Conservation (phyloP, 306 rosid species). For the Vigna radiata region DNA sequence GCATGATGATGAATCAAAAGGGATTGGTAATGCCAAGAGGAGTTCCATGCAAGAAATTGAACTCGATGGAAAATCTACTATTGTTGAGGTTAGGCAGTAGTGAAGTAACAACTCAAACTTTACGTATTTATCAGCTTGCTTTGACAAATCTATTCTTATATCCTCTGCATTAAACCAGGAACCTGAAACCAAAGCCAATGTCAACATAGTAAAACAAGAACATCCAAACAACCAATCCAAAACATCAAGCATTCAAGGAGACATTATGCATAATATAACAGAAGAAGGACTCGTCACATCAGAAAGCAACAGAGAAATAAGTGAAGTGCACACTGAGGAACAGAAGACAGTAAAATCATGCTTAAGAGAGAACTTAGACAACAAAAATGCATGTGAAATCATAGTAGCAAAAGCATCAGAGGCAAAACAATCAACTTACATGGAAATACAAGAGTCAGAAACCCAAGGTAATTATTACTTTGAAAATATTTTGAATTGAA, state of each 20-base stretch:
- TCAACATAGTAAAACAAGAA: not conserved
- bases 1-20: not conserved
- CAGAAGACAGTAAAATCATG: not conserved
- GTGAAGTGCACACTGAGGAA: not conserved
- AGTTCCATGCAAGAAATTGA: not conserved
- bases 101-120: not conserved
- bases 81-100: conserved; percentile 3
- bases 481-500: not conserved
- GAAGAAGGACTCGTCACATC: not conserved
- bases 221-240: not conserved
- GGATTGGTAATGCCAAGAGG: too few relatives aligned
- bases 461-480: not conserved
- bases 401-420: not conserved
- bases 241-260: not conserved
- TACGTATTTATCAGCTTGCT: not conserved
- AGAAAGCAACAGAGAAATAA: not conserved
- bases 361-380: not conserved
- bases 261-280: not conserved
- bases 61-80: not conserved
- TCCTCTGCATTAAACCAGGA: not conserved
- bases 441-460: not conserved
- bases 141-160: not conserved
- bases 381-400: not conserved
- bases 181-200: not conserved
- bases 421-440: not conserved